Conservation (phyloP, 805 yeast species). For the Jamesozyma hellenica region DNA sequence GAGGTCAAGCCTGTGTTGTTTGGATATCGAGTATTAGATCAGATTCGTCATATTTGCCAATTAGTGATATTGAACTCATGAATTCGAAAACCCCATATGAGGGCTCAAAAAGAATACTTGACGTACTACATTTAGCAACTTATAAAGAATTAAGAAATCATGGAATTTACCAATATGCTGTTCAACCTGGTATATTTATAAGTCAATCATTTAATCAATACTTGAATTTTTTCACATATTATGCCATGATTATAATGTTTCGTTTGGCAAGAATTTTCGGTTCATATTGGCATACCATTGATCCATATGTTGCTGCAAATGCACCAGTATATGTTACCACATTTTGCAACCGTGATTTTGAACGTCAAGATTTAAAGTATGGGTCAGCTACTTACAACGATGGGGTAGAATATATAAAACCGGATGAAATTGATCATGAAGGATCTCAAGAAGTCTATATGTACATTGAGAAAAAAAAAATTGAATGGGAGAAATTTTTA, state of each 20-base stretch:
- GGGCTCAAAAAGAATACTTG: slow-evolving; percentile 81
- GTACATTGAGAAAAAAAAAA: slow-evolving; percentile 45
- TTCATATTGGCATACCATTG: slow-evolving; percentile 78
- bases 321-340: slow-evolving; percentile 65
- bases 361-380: slow-evolving; percentile 43
- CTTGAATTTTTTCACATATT: slow-evolving; percentile 66
- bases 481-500: slow-evolving; percentile 66
- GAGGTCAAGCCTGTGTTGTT: slow-evolving; percentile 51
- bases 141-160: slow-evolving; percentile 40
- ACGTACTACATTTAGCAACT: slow-evolving; percentile 68
- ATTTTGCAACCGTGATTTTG: slow-evolving; percentile 33
- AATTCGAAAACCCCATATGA: slow-evolving; percentile 66
- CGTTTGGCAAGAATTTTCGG: slow-evolving; percentile 74
- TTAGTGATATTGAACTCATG: slow-evolving; percentile 64
- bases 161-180: slow-evolving; percentile 62
- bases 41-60: slow-evolving; percentile 58
- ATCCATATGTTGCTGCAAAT: slow-evolving; percentile 82
- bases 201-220: slow-evolving; percentile 69
- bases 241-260: slow-evolving; percentile 78
- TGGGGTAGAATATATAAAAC: slow-evolving; percentile 57
- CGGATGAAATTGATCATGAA: slow-evolving; percentile 45
- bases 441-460: slow-evolving; percentile 54
- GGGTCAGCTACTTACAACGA: slow-evolving; percentile 63
- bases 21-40: slow-evolving; percentile 87
- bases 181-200: slow-evolving; percentile 93